Percentiles rank a stretch among this genome's conserved stretches.
These are phyloP conservation scores for Murraya paniculata DNA, from an alignment of 345 rosid genomes.

Conservation along the genomic window DNA sequence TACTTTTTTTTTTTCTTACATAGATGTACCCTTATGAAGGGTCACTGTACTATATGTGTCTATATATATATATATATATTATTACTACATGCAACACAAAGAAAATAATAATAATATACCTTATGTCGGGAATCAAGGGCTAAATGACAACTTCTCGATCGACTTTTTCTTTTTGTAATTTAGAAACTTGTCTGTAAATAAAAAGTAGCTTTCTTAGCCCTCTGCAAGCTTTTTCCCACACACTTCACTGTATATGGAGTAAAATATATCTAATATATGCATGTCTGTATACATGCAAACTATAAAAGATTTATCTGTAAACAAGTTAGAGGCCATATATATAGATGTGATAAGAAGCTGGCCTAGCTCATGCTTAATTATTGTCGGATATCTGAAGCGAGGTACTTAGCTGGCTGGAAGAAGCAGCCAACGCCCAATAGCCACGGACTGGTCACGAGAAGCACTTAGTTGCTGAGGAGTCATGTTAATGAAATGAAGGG, in stretches of 20 bases:
- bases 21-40: not conserved
- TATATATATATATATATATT: not conserved
- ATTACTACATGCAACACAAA: slow-evolving; percentile 19
- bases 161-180: slow-evolving; percentile 19
- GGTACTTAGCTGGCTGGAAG: not conserved
- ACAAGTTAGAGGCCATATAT: not conserved
- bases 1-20: slow-evolving; percentile 8
- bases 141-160: slow-evolving; percentile 32
- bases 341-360: not conserved
- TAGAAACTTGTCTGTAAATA: slow-evolving; percentile 7
- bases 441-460: slow-evolving; percentile 12
- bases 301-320: not conserved
- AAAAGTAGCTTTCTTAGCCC: not conserved
- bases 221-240: slow-evolving; percentile 3
- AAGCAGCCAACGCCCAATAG: slow-evolving; percentile 4
- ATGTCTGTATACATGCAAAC: too few relatives aligned
- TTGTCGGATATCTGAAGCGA: too few relatives aligned
- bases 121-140: slow-evolving; percentile 37
- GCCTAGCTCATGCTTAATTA: not conserved
- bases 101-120: slow-evolving; percentile 10
- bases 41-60: slow-evolving; percentile 7
- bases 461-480: slow-evolving; percentile 1
- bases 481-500: slow-evolving; percentile 1
- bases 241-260: not conserved
- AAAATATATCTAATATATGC: too few relatives aligned